Base-by-base conservation (phyloP, 805 yeast genomes). In the Ogataea chonburiensis region DNA sequence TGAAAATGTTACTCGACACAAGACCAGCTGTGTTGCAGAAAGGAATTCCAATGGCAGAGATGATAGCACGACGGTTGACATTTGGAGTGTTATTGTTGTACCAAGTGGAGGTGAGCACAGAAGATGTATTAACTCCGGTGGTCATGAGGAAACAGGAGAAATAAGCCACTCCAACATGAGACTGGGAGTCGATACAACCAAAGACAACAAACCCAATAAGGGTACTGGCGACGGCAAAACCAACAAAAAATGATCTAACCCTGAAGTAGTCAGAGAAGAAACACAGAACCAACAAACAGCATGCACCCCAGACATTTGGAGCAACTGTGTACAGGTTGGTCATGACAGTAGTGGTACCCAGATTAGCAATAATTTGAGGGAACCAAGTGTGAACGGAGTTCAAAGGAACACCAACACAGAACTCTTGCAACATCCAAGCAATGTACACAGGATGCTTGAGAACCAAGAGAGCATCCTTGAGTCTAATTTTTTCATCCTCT, bases 1-100 rank as follows among this genome's bases (percentile, higher is more conserved):
- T 60, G 54, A 75, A 75, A 28, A 75, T 68, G 43, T 67, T 73
- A 12, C 76, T 64, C 4, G 79, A 66, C 30, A 75, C 69, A 40
- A 75, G 67, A 37, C 79, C 80, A 30, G 78, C 79, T 28, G 74
- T 68, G 46, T 75, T 75, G 16, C 77, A 79, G 38, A 74, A 62
- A 4, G 79, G 78, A 45, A 74, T 68, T 31, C 74, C 75, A 13
- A 71, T 65, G 5, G 75, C 71, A 10, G 72, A 63, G 26, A 71
- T 55, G 18, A 69, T 70, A 5, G 66, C 73, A 42, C 75, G 64
- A 29, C 73, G 55, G 36, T 64, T 66, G 32, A 63, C 68, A 36
- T 68, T 67, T 7, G 75, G 73, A 4, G 67, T 67, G 26, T 71
- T 71, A 49, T 71, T 71, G 35, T 65, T 69, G 46, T 68, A 71